Evolutionary conservation across 192 early-diverging fungal species (phyloP).

Genomic region (Gorgonomyces haynaldii): DNA sequence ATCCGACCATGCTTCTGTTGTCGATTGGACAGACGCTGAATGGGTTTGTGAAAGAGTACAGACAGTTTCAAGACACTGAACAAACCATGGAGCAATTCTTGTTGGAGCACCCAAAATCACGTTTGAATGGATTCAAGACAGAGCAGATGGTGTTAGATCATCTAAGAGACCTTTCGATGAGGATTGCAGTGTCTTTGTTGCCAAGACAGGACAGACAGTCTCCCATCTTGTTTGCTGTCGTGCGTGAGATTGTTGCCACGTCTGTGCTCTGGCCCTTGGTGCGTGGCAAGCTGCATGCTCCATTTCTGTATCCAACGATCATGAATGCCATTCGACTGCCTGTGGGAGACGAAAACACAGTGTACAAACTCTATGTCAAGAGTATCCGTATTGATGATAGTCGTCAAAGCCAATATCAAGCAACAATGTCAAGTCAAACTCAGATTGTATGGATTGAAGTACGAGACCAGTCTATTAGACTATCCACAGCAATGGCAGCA

Average conservation of each 20-base stretch:
- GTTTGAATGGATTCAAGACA: constrained; percentile 11
- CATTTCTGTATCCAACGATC: constrained; percentile 24
- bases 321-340: constrained; percentile 11
- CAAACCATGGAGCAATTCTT: constrained; percentile 21
- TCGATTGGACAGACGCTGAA: no score
- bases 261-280: constrained; percentile 28
- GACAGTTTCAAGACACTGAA: constrained; percentile 15
- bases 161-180: constrained; percentile 21
- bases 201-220: constrained; percentile 20
- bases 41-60: constrained; percentile 21
- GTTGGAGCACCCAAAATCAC: constrained; percentile 10
- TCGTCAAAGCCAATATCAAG: no score
- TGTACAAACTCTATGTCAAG: no score
- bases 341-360: no score
- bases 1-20: no score
- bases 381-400: no score
- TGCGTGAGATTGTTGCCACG: constrained; percentile 36
- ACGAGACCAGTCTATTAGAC: no score
- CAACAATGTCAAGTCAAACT: no score
- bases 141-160: constrained; percentile 6
- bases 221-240: constrained; percentile 23
- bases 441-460: no score
- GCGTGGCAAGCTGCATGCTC: constrained; percentile 21
- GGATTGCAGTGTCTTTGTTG: constrained; percentile 15
- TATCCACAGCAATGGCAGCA: no score